A percentile compares a stretch with the other conserved stretches of the same genome.
Conservation (phyloP, 805 yeast genomes). For the Teunomyces pallodes region DNA sequence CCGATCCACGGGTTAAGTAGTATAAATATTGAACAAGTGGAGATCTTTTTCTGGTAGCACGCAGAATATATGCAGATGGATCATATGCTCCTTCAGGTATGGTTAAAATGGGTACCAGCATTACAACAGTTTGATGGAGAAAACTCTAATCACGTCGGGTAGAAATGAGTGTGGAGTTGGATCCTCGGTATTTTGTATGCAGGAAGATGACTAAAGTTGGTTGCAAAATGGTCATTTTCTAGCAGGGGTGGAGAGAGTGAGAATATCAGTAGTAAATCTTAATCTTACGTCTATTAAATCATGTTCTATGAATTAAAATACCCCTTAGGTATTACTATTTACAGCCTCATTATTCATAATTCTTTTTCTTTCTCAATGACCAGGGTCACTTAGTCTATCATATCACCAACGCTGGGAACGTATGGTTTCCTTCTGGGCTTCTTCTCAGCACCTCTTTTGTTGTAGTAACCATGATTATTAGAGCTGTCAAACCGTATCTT, state of each 20-base stretch:
- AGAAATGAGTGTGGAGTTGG: background rate
- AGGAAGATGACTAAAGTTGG: background rate
- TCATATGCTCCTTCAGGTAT: conserved; percentile 43
- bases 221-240: background rate
- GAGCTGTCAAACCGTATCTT: conserved; percentile 13
- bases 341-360: background rate
- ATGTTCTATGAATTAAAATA: background rate
- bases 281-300: background rate
- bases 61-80: conserved; percentile 20
- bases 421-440: conserved; percentile 15
- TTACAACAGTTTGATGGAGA: background rate
- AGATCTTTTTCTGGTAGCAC: conserved; percentile 17
- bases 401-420: conserved; percentile 23
- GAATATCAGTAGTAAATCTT: too few relatives aligned
- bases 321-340: background rate
- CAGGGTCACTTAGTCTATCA: conserved; percentile 16
- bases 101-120: conserved; percentile 33
- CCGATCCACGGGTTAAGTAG: conserved; percentile 34
- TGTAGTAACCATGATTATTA: conserved; percentile 11
- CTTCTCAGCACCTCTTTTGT: conserved; percentile 6
- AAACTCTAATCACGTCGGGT: too few relatives aligned
- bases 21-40: conserved; percentile 25
- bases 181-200: conserved; percentile 1
- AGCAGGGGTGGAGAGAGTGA: too few relatives aligned
- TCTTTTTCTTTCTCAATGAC: background rate